Evolutionary conservation across 768 basidiomycete species (phyloP).

Genomic region (Calvatia gigantea): DNA sequence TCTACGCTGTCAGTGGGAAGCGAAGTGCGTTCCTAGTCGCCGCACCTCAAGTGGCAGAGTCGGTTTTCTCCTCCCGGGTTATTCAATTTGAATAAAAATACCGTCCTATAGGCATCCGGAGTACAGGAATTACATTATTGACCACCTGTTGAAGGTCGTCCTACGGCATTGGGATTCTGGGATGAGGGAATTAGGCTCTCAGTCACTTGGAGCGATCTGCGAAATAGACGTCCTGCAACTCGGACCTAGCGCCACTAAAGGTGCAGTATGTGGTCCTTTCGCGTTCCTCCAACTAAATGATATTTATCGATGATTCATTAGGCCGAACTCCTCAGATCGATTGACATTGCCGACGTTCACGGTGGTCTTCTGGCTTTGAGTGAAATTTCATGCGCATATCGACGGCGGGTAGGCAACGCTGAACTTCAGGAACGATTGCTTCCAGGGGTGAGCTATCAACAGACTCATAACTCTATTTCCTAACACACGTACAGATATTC

Average conservation of each 20-base stretch:
- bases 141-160: conserved; percentile 71
- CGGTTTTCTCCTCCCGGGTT: conserved; percentile 28
- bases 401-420: conserved; percentile 24
- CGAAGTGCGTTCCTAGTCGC: conserved; percentile 82
- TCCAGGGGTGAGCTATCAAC: conserved; percentile 41
- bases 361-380: conserved; percentile 74
- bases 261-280: conserved; percentile 44
- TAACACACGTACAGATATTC: conserved; percentile 53
- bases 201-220: conserved; percentile 70
- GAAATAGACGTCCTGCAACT: conserved; percentile 51
- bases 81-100: no score
- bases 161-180: conserved; percentile 86
- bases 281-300: conserved; percentile 1
- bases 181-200: conserved; percentile 76
- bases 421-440: conserved; percentile 32
- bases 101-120: conserved; percentile 64
- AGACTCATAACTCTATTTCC: conserved; percentile 1
- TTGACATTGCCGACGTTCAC: conserved; percentile 72
- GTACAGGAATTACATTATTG: conserved; percentile 66
- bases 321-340: conserved; percentile 55
- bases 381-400: conserved; percentile 67
- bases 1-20: conserved; percentile 87
- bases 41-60: conserved; percentile 87
- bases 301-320: conserved; percentile 24
- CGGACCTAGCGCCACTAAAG: conserved; percentile 43